phyloP scores from a whole-genome alignment of 352 stramenopile genomes.

The Pythium vanterpoolii region DNA sequence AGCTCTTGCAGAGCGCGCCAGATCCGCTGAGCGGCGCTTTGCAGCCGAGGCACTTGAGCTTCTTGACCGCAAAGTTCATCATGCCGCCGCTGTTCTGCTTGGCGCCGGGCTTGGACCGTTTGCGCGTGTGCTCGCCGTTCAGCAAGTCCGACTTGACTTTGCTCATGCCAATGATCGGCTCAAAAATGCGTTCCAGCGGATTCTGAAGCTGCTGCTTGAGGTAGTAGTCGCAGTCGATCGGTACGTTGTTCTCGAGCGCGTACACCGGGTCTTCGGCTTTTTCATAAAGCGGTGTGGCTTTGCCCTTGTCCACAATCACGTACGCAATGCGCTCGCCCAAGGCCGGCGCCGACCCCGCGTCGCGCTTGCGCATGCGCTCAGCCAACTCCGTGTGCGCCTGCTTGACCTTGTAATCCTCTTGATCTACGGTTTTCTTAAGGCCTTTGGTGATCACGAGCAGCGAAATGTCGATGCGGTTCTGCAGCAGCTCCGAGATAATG shows the following conservation, averaged over 20 bases:
- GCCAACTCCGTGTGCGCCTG: constrained; percentile 98
- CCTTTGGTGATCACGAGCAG: constrained; percentile 99
- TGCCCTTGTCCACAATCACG: constrained; percentile 98
- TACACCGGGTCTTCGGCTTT: constrained; percentile 99
- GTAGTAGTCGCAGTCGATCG: constrained; percentile 99
- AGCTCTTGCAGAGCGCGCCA: constrained; percentile 93
- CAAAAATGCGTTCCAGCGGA: constrained; percentile 97
- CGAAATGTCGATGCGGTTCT: constrained; percentile 99
- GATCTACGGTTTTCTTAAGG: constrained; percentile 97
- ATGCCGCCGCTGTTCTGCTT: constrained; percentile 96
- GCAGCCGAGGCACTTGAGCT: constrained; percentile 97
- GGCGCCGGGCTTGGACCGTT: constrained; percentile 95
- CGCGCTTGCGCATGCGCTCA: constrained; percentile 97
- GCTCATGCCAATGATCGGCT: constrained; percentile 95
- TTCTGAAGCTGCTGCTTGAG: constrained; percentile 98
- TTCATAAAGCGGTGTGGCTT: constrained; percentile 95
- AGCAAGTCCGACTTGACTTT: constrained; percentile 92
- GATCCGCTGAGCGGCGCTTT: constrained; percentile 92
- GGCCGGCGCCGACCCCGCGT: constrained; percentile 95
- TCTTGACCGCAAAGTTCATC: constrained; percentile 99
- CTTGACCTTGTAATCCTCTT: constrained; percentile 98
- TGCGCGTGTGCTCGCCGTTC: constrained; percentile 97
- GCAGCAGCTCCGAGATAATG: constrained; percentile 97
- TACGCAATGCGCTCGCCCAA: constrained; percentile 99
- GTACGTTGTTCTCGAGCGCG: constrained; percentile 98